Percentiles rank a stretch among this genome's conserved stretches.
These are phyloP conservation scores for Colletotrichum phormii DNA, from an alignment of 2,329 filamentous ascomycete genomes.

Conservation along the genomic window DNA sequence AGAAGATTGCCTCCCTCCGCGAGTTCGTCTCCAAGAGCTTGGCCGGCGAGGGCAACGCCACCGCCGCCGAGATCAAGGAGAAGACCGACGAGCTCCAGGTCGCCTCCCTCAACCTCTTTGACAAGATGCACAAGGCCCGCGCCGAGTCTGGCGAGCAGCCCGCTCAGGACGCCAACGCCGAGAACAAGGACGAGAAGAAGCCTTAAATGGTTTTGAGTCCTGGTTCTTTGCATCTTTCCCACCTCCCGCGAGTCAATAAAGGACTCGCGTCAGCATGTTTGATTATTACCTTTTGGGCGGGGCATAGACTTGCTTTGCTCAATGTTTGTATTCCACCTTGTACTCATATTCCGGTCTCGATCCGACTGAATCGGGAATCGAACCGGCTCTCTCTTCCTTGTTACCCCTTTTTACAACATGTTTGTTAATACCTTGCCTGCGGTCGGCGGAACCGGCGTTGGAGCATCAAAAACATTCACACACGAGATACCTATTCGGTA, in stretches of 20 bases:
- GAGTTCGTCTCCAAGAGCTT: conserved; percentile 96
- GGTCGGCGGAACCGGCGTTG: conserved; percentile 62
- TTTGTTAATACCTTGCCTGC: conserved; percentile 56
- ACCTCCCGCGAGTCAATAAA: not conserved
- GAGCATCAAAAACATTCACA: conserved; percentile 60
- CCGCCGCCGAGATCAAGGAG: conserved; percentile 94
- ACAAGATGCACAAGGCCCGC: conserved; percentile 99
- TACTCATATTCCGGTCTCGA: conserved; percentile 59
- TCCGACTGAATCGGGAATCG: not conserved
- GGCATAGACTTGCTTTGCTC: conserved; percentile 49
- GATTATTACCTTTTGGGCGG: conserved; percentile 45
- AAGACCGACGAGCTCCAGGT: conserved; percentile 99
- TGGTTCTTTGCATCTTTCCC: conserved; percentile 42
- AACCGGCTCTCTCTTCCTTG: conserved; percentile 44
- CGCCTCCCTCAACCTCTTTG: conserved; percentile 94
- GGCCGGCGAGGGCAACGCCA: conserved; percentile 86
- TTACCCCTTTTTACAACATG: conserved; percentile 55
- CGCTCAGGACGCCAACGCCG: conserved; percentile 68
- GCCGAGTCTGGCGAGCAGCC: conserved; percentile 71
- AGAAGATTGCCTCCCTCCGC: conserved; percentile 89
- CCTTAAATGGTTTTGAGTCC: conserved; percentile 57
- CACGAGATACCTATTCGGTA: conserved; percentile 53
- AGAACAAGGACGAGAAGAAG: conserved; percentile 80
- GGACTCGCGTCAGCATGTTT: conserved; percentile 40
- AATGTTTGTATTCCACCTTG: conserved; percentile 60